phyloP scores from a whole-genome alignment of 495 filamentous ascomycete genomes.

The Aspergillus bridgeri region DNA sequence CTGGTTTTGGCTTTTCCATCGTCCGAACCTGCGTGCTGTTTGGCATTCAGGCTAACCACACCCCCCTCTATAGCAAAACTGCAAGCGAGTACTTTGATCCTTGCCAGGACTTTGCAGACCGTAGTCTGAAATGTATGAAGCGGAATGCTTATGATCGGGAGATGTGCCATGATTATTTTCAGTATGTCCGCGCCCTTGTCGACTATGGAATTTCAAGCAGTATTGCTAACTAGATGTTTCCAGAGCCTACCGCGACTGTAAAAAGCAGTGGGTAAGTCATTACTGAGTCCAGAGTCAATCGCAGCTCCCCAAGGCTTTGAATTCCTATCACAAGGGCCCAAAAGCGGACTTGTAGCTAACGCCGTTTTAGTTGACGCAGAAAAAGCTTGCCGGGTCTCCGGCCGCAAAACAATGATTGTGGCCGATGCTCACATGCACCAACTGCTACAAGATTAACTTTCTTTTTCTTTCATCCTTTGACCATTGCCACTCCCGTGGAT shows the following conservation, averaged over 20 bases:
- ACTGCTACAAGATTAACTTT: background rate
- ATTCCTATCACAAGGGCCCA: background rate
- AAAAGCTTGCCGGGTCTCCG: constrained; percentile 10
- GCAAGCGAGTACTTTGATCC: constrained; percentile 88
- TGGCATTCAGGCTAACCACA: constrained; percentile 9
- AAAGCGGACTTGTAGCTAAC: constrained; percentile 5
- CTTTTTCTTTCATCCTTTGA: background rate
- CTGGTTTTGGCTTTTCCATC: background rate
- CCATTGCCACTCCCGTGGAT: background rate
- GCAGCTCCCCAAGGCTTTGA: background rate
- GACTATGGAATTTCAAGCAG: background rate
- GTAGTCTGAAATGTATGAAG: constrained; percentile 80
- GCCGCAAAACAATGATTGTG: background rate
- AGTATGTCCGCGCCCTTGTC: constrained; percentile 51
- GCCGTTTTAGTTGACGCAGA: constrained; percentile 19
- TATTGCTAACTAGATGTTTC: constrained; percentile 1
- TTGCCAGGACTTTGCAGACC: constrained; percentile 88
- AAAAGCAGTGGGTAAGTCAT: constrained; percentile 79
- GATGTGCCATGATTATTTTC: constrained; percentile 93
- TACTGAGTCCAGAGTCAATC: background rate
- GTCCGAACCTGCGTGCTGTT: background rate
- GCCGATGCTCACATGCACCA: background rate
- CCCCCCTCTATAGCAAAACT: constrained; percentile 58
- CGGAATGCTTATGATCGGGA: constrained; percentile 78
- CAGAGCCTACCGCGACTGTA: constrained; percentile 91